These are phyloP conservation scores for Pseudisothecium myosuroides DNA, from an alignment of 225 moss, liverwort and hornwort genomes.

Conservation along the genomic window DNA sequence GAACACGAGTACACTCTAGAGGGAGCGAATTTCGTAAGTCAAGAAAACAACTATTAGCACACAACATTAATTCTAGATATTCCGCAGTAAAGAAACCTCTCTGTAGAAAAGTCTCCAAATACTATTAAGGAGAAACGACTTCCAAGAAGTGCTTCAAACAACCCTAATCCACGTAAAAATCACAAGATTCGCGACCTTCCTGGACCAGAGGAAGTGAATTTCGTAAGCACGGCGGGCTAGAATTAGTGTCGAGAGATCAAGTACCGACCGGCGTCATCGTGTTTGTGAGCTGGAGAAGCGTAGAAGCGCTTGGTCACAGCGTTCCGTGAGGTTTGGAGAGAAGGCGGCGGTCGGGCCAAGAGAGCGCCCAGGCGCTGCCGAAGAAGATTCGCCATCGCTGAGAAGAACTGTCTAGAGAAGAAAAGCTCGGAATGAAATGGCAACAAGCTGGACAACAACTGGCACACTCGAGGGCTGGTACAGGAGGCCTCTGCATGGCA, in stretches of 20 bases:
- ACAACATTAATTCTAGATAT: not conserved
- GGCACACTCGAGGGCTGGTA: too few relatives aligned
- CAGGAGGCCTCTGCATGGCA: not conserved
- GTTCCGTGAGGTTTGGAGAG: not conserved
- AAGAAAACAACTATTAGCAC: not conserved
- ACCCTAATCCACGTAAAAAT: not conserved
- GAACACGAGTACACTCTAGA: not conserved
- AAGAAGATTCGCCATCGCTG: slow-evolving; percentile 29
- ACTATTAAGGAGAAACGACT: not conserved
- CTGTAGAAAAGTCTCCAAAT: not conserved
- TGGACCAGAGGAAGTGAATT: not conserved
- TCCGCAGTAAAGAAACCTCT: not conserved
- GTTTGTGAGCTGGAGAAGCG: slow-evolving; percentile 7
- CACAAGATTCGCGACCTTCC: not conserved
- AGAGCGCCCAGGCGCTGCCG: slow-evolving; percentile 23
- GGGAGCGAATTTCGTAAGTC: not conserved
- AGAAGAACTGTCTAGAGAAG: not conserved
- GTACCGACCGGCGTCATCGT: slow-evolving; percentile 26
- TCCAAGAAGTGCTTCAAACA: not conserved
- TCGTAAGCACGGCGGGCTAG: not conserved
- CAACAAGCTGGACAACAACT: not conserved
- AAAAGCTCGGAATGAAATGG: not conserved
- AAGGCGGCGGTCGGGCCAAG: not conserved
- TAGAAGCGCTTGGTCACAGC: slow-evolving; percentile 24
- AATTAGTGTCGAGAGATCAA: not conserved